phyloP scores from a whole-genome alignment of 2,329 filamentous ascomycete species.

The Pyrenochaeta sp. region DNA sequence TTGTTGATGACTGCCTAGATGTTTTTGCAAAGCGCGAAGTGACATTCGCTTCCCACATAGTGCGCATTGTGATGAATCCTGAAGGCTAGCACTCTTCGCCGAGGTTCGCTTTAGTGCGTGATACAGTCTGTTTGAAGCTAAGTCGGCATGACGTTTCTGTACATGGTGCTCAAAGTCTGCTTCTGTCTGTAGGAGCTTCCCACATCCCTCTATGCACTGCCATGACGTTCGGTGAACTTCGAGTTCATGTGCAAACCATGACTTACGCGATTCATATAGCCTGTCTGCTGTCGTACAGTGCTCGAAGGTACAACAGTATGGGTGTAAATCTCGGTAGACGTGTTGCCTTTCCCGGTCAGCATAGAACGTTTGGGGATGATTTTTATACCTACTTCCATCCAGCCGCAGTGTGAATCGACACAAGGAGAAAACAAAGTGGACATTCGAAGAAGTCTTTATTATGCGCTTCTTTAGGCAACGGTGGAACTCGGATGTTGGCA shows the following conservation, averaged over 20 bases:
- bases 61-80: conserved; percentile 8
- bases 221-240: conserved; percentile 25
- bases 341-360: conserved; percentile 21
- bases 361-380: not conserved
- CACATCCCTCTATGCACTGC: conserved; percentile 30
- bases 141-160: conserved; percentile 6
- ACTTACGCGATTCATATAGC: conserved; percentile 28
- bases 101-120: conserved; percentile 8
- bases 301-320: conserved; percentile 34
- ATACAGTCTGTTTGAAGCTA: not conserved
- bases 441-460: conserved; percentile 40
- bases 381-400: conserved; percentile 30
- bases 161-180: conserved; percentile 18
- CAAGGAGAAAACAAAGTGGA: conserved; percentile 39
- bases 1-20: conserved; percentile 32
- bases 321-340: conserved; percentile 34
- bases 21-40: conserved; percentile 19
- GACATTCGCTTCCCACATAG: conserved; percentile 22
- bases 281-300: conserved; percentile 27
- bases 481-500: conserved; percentile 29
- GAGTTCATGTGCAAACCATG: conserved; percentile 35
- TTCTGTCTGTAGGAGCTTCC: conserved; percentile 4
- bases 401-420: conserved; percentile 21
- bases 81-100: not conserved
- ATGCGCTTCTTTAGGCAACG: conserved; percentile 29